Conservation (phyloP, 2,329 filamentous ascomycete genomes). For the Sporothrix humicola region DNA sequence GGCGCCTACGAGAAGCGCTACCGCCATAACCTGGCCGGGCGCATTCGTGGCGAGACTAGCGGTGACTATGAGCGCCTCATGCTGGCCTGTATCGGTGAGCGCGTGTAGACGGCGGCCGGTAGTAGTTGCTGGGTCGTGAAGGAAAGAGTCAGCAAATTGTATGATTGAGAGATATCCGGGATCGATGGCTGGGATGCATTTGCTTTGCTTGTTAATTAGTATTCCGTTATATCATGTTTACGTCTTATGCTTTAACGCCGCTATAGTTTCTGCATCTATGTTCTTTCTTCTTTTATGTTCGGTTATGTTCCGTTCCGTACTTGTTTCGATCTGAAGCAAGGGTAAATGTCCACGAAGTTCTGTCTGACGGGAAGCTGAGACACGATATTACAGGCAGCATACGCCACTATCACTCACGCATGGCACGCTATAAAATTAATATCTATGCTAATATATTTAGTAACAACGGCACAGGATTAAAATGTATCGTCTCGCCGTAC, state of each 20-base stretch:
- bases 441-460: constrained; percentile 18
- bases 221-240: background rate
- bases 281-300: background rate
- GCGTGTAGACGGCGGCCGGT: constrained; percentile 44
- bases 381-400: background rate
- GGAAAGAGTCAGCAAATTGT: background rate
- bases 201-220: background rate
- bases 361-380: too few species aligned
- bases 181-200: background rate
- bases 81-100: constrained; percentile 68
- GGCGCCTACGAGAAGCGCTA: constrained; percentile 76
- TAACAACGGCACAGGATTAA: background rate
- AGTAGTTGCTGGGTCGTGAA: background rate
- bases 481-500: background rate
- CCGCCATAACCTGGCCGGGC: constrained; percentile 66
- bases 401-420: background rate
- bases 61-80: constrained; percentile 81
- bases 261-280: background rate
- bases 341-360: too few species aligned
- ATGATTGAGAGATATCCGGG: constrained; percentile 10
- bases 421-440: constrained; percentile 11
- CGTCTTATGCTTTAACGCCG: constrained; percentile 11
- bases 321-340: too few species aligned
- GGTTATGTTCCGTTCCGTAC: too few species aligned
- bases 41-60: constrained; percentile 82